A percentile compares a stretch with the other conserved stretches of the same genome.
These are phyloP conservation scores for Populus simonii DNA, from an alignment of 345 rosid species.

Conservation along the genomic window DNA sequence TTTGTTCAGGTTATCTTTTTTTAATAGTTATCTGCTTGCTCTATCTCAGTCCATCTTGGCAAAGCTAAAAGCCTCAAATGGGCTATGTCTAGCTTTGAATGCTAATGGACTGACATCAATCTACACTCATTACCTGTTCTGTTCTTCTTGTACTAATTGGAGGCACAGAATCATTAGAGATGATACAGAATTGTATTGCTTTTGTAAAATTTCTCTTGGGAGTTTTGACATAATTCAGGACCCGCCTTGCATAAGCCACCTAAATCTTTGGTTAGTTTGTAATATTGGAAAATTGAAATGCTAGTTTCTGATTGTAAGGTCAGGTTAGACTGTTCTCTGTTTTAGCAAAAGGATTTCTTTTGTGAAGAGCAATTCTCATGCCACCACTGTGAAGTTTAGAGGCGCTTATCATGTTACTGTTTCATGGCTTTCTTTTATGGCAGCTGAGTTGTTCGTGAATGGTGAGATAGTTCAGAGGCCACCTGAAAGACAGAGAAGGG, in stretches of 20 bases:
- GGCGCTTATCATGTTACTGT: not conserved
- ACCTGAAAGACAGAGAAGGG: slow-evolving; percentile 92
- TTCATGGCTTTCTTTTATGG: slow-evolving; percentile 13
- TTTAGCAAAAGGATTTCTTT: not conserved
- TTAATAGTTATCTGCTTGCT: not conserved
- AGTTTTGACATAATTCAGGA: not conserved
- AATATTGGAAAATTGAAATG: no score
- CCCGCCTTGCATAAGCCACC: not conserved
- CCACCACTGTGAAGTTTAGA: not conserved
- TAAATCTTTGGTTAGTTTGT: no score
- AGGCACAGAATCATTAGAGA: not conserved
- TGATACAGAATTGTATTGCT: not conserved
- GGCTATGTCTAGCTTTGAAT: slow-evolving; percentile 33
- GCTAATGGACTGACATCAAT: slow-evolving; percentile 10
- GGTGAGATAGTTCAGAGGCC: slow-evolving; percentile 92
- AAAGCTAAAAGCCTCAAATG: not conserved
- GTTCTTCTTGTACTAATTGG: not conserved
- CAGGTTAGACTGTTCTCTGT: no score
- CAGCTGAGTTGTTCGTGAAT: slow-evolving; percentile 91
- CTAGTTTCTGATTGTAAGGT: no score
- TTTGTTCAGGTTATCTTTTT: no score
- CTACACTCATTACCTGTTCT: not conserved
- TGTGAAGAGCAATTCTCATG: not conserved
- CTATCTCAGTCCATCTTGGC: not conserved
- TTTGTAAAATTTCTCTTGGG: not conserved